These are phyloP conservation scores for Lolium perenne DNA, from an alignment of 176 grass and related monocot genomes.

Conservation along the genomic window DNA sequence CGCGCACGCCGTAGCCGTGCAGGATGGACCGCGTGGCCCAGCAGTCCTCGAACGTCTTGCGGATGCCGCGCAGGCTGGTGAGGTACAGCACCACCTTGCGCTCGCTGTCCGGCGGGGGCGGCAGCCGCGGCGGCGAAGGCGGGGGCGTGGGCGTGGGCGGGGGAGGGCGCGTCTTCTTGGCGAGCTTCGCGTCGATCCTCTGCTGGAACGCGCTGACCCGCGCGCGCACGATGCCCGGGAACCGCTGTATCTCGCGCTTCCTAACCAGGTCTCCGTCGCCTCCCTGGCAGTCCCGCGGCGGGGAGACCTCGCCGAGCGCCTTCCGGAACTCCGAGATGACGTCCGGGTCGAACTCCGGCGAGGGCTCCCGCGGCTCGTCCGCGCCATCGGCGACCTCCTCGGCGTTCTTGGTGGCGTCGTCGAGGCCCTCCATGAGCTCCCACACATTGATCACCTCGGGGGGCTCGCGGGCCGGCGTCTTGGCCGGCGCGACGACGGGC, in stretches of 20 bases:
- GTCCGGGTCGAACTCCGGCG: slow-evolving; percentile 62
- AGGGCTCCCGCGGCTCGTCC: slow-evolving; percentile 29
- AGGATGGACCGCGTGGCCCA: slow-evolving; percentile 66
- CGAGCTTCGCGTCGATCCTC: slow-evolving; percentile 73
- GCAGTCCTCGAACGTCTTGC: slow-evolving; percentile 93
- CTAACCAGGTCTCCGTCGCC: slow-evolving; percentile 13
- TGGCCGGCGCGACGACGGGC: slow-evolving; percentile 53
- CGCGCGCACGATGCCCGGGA: slow-evolving; percentile 71
- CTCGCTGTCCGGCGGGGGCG: slow-evolving; percentile 41
- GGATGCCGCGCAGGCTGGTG: slow-evolving; percentile 87
- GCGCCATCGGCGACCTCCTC: neutral
- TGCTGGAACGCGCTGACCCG: slow-evolving; percentile 78
- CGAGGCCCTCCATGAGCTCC: slow-evolving; percentile 98
- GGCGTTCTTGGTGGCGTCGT: slow-evolving; percentile 58
- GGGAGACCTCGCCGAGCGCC: slow-evolving; percentile 39
- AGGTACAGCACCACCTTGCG: slow-evolving; percentile 78
- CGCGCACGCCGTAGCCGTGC: slow-evolving; percentile 66
- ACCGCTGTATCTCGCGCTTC: slow-evolving; percentile 66
- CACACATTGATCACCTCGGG: slow-evolving; percentile 92
- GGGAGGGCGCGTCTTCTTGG: slow-evolving; percentile 35
- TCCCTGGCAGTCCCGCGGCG: neutral
- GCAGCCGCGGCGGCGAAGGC: neutral
- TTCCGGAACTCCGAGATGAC: slow-evolving; percentile 64
- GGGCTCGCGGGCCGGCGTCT: slow-evolving; percentile 62
- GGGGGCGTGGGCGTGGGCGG: slow-evolving; percentile 11